These are phyloP conservation scores for Sporothrix globosa DNA, from an alignment of 2,329 filamentous ascomycete genomes.

Conservation along the genomic window DNA sequence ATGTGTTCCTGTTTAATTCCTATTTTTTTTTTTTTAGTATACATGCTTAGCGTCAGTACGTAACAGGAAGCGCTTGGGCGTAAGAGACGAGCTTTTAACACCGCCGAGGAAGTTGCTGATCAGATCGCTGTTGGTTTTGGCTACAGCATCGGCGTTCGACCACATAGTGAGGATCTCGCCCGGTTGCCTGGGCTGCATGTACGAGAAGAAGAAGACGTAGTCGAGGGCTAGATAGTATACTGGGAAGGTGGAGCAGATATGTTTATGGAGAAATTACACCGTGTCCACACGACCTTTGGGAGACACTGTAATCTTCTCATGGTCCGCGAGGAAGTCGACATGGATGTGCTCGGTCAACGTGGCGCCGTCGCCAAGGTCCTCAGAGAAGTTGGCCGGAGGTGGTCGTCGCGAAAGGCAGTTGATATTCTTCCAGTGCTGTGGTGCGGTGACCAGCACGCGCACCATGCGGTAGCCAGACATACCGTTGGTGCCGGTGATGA, in stretches of 20 bases:
- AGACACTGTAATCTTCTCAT: constrained; percentile 39
- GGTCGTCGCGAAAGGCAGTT: constrained; percentile 54
- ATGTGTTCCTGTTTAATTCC: no score
- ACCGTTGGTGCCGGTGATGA: constrained; percentile 26
- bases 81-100: constrained; percentile 40
- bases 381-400: constrained; percentile 43
- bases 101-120: constrained; percentile 54
- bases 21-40: no score
- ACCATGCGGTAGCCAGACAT: constrained; percentile 44
- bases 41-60: constrained; percentile 57
- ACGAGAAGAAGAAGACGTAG: constrained; percentile 59
- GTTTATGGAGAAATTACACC: constrained; percentile 7
- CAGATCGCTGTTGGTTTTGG: constrained; percentile 50
- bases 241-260: no score
- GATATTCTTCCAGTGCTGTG: constrained; percentile 56
- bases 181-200: constrained; percentile 52
- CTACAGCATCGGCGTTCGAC: constrained; percentile 55
- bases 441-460: constrained; percentile 51
- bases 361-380: constrained; percentile 40
- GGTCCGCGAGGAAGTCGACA: constrained; percentile 43
- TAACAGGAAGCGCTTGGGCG: constrained; percentile 52
- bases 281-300: constrained; percentile 17
- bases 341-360: constrained; percentile 48
- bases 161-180: constrained; percentile 45
- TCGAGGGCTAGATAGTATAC: constrained; percentile 27